These are phyloP conservation scores for Diospyros lotus DNA, from an alignment of 148 eudicot species.

Conservation along the genomic window DNA sequence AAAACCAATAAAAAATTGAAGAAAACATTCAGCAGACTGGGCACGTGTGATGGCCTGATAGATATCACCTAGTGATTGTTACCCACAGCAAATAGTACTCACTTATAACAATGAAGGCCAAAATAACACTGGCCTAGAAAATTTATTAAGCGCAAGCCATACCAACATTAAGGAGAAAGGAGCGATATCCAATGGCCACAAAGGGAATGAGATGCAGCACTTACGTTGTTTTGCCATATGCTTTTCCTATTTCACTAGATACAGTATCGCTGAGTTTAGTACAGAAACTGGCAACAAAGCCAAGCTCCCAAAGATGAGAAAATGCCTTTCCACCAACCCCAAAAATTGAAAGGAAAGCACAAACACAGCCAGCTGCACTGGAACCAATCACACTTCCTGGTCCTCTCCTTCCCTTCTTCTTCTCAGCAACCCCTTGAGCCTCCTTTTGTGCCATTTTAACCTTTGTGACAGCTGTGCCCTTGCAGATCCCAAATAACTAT, in stretches of 20 bases:
- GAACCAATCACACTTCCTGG: conserved; percentile 98
- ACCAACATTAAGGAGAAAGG: not conserved
- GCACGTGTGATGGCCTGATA: too few relatives aligned
- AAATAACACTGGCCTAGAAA: not conserved
- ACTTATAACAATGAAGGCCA: too few relatives aligned
- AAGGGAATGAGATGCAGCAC: conserved; percentile 17
- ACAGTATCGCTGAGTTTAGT: conserved; percentile 93
- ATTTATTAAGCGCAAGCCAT: not conserved
- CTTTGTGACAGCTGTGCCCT: conserved; percentile 95
- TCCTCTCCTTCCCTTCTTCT: conserved; percentile 92
- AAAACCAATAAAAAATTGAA: too few relatives aligned
- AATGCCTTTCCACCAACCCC: conserved; percentile 64
- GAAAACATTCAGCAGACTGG: too few relatives aligned
- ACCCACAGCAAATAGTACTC: too few relatives aligned
- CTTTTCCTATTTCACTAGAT: conserved; percentile 97
- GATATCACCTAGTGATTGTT: too few relatives aligned
- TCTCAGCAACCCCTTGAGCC: conserved; percentile 96
- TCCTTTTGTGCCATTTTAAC: conserved; percentile 96
- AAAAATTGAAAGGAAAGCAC: conserved; percentile 71
- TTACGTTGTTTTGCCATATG: conserved; percentile 90
- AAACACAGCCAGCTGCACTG: conserved; percentile 98
- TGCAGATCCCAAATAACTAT: conserved; percentile 6
- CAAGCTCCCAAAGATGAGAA: conserved; percentile 75
- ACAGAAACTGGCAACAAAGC: conserved; percentile 95
- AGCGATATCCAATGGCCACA: not conserved